A percentile compares a stretch with the other conserved stretches of the same genome.
These are phyloP conservation scores for Zea mays DNA, from an alignment of 176 grass and related monocot genomes.

Conservation along the genomic window Zm-B73-REFERENCE-NAM-5.0 NC_050100.1:195248501-195249000, in stretches of 20 bases:
- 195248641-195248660: conserved; percentile 15
- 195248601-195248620: neutral
- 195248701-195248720: conserved; percentile 18
- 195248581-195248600: neutral
- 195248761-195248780: conserved; percentile 59
- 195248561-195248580: neutral
- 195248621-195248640: neutral
- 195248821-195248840: conserved; percentile 69
- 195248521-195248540: conserved; percentile 28
- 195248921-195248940: conserved; percentile 70
- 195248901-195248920: conserved; percentile 70
- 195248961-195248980: conserved; percentile 65
- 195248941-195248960: conserved; percentile 64
- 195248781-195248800: conserved; percentile 68
- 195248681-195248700: conserved; percentile 21
- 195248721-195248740: conserved; percentile 40
- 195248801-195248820: conserved; percentile 73
- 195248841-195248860: conserved; percentile 66
- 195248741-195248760: conserved; percentile 36
- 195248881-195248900: conserved; percentile 59
- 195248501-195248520: neutral
- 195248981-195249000: conserved; percentile 66
- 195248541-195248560: conserved; percentile 36
- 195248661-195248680: conserved; percentile 28
- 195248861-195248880: conserved; percentile 40